Base-by-base conservation (phyloP, 140 eudicot genomes). In the Ambrosia hybrid region DNA sequence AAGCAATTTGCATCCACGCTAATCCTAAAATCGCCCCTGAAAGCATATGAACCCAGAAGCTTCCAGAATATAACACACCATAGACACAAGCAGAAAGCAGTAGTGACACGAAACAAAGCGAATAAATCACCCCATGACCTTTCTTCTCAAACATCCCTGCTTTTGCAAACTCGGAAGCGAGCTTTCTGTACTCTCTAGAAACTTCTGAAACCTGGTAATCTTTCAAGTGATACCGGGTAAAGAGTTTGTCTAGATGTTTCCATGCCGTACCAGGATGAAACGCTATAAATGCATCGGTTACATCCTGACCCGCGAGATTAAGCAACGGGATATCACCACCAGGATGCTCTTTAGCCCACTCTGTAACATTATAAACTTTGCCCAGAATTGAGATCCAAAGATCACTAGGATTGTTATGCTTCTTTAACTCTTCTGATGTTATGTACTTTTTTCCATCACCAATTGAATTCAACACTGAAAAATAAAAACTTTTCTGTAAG, bases 221-320 rank as follows among this genome's bases (percentile, higher is more conserved):
- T 43, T 74, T 64, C 41, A 94, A 63, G 73, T 88, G 73, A 73
- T 84, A 90, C 62, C 97, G 96, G 0, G 89, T 94, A 71, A 84
- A 94, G 60, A 84, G 82, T 39, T 80, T 83, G 74, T 86, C 89
- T 0, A 94, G 90, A 65, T 79, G 66, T 30, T 88, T 68, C 97
- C 97, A 94, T 7, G 97, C 91, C 1, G 88, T 33, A 17, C 94
- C 97, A 0, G 97, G 99, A 75, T 94, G 99, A 51, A 87, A 94
- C 38, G 99, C 99, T 14, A 94, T 86, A 85, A 94, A 94, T 0
- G 99, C 97, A 73, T 94, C 99, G 3, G 99, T 90, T 3, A 78
- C 99, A 49, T 94, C 99, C 61, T 94, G 89, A 14, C 99, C 99
- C 26, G 96, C 91, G 15, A 94, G 68, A 64, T 86, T 86, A 60